These are phyloP conservation scores for Musa itinerans DNA, from an alignment of 176 grass and related monocot genomes.

Conservation along the genomic window DNA sequence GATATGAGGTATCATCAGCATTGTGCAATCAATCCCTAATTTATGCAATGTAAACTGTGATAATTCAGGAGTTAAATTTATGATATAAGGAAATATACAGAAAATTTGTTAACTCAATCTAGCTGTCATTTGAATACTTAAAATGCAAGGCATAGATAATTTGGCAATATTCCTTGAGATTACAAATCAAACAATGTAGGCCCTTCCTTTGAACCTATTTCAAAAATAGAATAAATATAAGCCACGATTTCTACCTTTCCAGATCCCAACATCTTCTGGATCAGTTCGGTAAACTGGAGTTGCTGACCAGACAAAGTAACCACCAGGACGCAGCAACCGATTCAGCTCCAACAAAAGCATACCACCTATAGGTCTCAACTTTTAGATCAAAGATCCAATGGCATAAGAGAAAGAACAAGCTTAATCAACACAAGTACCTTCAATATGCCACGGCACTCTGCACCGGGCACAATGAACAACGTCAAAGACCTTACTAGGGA, in stretches of 20 bases:
- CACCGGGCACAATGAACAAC: conserved; percentile 90
- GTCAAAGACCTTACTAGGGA: conserved; percentile 83
- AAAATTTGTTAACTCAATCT: background rate
- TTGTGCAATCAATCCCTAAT: background rate
- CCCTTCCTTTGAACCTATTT: background rate
- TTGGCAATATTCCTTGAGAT: too few species aligned
- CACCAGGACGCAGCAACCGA: conserved; percentile 79
- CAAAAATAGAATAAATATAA: conserved; percentile 11
- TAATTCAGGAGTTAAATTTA: background rate
- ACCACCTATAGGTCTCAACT: conserved; percentile 48
- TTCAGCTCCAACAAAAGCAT: conserved; percentile 95
- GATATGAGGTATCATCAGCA: too few species aligned
- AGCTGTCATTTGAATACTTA: background rate
- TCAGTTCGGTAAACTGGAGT: conserved; percentile 92
- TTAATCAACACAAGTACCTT: conserved; percentile 46
- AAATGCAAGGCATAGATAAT: too few species aligned
- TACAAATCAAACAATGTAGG: background rate
- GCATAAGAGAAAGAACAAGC: conserved; percentile 15
- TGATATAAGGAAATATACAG: background rate
- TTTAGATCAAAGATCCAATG: conserved; percentile 15
- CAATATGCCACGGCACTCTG: conserved; percentile 94
- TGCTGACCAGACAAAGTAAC: conserved; percentile 96
- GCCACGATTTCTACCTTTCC: conserved; percentile 49
- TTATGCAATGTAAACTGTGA: background rate
- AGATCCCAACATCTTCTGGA: conserved; percentile 85